Conservation (phyloP, 768 basidiomycete species). For the Termitomyces sp. region DNA sequence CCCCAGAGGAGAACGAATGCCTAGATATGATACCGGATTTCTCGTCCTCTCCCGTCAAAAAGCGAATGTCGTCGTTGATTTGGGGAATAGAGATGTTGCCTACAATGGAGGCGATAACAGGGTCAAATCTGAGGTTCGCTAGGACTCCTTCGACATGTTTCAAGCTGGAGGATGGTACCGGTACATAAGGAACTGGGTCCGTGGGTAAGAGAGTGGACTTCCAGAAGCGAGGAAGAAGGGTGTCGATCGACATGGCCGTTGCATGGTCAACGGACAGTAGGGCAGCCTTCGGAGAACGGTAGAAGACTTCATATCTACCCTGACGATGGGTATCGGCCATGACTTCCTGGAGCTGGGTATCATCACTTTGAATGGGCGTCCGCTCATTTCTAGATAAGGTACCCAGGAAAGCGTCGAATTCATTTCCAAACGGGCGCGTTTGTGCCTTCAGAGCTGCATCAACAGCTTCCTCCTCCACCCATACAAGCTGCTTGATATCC, state of each 20-base stretch:
- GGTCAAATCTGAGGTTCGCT: slow-evolving; percentile 60
- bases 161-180: slow-evolving; percentile 57
- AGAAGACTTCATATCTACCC: slow-evolving; percentile 36
- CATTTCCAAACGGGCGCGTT: slow-evolving; percentile 26
- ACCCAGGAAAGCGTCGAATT: slow-evolving; percentile 37
- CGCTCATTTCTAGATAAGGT: slow-evolving; percentile 18
- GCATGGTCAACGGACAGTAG: slow-evolving; percentile 47
- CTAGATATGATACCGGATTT: slow-evolving; percentile 70
- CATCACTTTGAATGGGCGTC: slow-evolving; percentile 1
- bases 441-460: slow-evolving; percentile 41
- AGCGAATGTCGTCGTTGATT: slow-evolving; percentile 72
- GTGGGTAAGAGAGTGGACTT: slow-evolving; percentile 63
- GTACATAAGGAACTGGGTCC: slow-evolving; percentile 44
- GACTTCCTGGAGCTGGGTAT: slow-evolving; percentile 18
- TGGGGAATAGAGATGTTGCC: slow-evolving; percentile 64
- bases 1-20: slow-evolving; percentile 78
- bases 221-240: slow-evolving; percentile 70
- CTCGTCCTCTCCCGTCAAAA: slow-evolving; percentile 83
- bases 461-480: slow-evolving; percentile 57
- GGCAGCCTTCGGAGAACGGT: slow-evolving; percentile 41
- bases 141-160: slow-evolving; percentile 59
- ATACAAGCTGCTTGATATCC: slow-evolving; percentile 47
- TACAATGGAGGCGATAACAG: slow-evolving; percentile 65
- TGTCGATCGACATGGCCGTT: slow-evolving; percentile 50
- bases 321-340: slow-evolving; percentile 11